Evolutionary conservation across 2,329 filamentous ascomycete genomes (phyloP).

Genomic region (Lachnellula hyalina): DNA sequence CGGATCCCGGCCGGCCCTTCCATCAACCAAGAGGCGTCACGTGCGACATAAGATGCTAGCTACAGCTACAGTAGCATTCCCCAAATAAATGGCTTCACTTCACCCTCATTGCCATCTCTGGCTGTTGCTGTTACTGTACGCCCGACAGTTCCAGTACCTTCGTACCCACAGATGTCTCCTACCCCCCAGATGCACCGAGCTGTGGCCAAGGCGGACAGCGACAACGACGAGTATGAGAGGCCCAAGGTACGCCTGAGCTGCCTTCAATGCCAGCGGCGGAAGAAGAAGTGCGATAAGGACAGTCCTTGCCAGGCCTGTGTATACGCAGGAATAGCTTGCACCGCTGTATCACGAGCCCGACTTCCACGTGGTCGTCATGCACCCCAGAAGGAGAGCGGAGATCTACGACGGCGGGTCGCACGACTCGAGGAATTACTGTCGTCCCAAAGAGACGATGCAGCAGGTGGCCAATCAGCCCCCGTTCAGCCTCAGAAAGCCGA

Average conservation of each 20-base stretch:
- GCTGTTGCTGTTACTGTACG: too few relatives aligned
- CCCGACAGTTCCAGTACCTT: too few relatives aligned
- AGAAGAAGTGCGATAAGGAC: slow-evolving; percentile 8
- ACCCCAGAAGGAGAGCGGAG: not conserved
- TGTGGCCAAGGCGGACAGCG: too few relatives aligned
- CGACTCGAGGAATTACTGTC: slow-evolving; percentile 2
- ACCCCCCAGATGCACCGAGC: too few relatives aligned
- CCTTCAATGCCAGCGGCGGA: slow-evolving; percentile 2
- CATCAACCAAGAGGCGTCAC: too few relatives aligned
- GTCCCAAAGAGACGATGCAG: not conserved
- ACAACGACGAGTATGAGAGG: not conserved
- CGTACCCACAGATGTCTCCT: too few relatives aligned
- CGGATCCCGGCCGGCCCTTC: too few relatives aligned
- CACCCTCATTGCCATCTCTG: too few relatives aligned
- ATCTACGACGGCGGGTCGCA: slow-evolving; percentile 1
- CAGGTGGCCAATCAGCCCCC: not conserved
- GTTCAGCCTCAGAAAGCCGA: not conserved
- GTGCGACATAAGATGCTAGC: too few relatives aligned
- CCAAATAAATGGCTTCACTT: not conserved
- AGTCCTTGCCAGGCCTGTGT: slow-evolving; percentile 2
- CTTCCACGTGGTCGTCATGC: not conserved
- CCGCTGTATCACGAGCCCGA: slow-evolving; percentile 1
- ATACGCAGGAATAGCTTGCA: slow-evolving; percentile 2
- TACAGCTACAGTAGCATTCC: too few relatives aligned
- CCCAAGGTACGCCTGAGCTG: slow-evolving; percentile 2